Base-by-base conservation (phyloP, 2,329 filamentous ascomycete genomes). In the Clonostachys rosea region DNA sequence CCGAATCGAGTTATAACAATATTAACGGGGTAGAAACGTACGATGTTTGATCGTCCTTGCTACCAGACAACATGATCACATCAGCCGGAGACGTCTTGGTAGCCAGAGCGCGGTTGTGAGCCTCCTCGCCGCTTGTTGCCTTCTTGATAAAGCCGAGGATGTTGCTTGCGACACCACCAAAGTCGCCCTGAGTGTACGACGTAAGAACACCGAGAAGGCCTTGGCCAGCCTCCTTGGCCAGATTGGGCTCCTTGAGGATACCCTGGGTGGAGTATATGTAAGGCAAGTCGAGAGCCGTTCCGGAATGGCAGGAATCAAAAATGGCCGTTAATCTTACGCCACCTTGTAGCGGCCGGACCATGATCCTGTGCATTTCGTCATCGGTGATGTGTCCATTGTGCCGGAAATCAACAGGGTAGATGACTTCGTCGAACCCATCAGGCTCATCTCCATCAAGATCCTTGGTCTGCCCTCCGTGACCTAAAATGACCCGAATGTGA, bases 31-130 rank as follows among this genome's bases (percentile, higher is more conserved):
- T 62, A 52, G 50, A 54, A 59, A 84, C 86, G 71, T 75, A 90
- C 84, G 87, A 91, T 59, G 92, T 99, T 71, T 99, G 94, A 56
- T 88, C 84, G 62, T 97, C 94, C 68, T 97, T 97, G 73, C 89
- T 95, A 48, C 94, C 94, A 47, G 90, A 95, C 83, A 91, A 94
- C 90, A 97, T 96, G 63, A 97, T 80, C 41, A 99, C 92, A 66
- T 97, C 94, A 41, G 94, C 94, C 2, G 91, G 87, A 43, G 88
- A 94, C 11, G 92, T 96, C 76, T 96, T 96, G 40, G 92, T 96
- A 55, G 86, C 79, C 54, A 91, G 71, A 44, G 91, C 84, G 61
- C 85, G 86, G 69, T 91, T 81, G 66, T 91, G 86, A 7, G 86
- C 85, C n/a, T 90, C 84, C 49, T 94, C 79, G 56, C 92, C 91